A percentile compares a stretch with the other conserved stretches of the same genome.
These are phyloP conservation scores for Helianthus annuus DNA, from an alignment of 129 eudicot genomes.

Conservation along the genomic window HanXRQr2.0-SUNRISE NC_035445.2:59969401-59969900, in stretches of 20 bases:
- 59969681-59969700: conserved; percentile 5
- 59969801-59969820: not conserved
- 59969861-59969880: conserved; percentile 16
- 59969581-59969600: conserved; percentile 26
- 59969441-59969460: conserved; percentile 21
- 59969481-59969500: conserved; percentile 36
- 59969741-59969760: conserved; percentile 15
- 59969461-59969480: conserved; percentile 55
- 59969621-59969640: conserved; percentile 7
- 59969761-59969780: not conserved
- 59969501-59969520: conserved; percentile 16
- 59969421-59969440: conserved; percentile 23
- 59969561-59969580: conserved; percentile 29
- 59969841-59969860: conserved; percentile 26
- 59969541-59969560: conserved; percentile 38
- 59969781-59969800: conserved; percentile 17
- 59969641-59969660: not conserved
- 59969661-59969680: conserved; percentile 17
- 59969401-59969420: conserved; percentile 33
- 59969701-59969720: conserved; percentile 2
- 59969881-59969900: not conserved
- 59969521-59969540: conserved; percentile 11
- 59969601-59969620: conserved; percentile 28
- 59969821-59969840: conserved; percentile 13
- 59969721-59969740: conserved; percentile 1